Percentiles rank a stretch among this genome's conserved stretches.
Conservation (phyloP, 2,329 filamentous ascomycete species). For the Fusarium anguioides region DNA sequence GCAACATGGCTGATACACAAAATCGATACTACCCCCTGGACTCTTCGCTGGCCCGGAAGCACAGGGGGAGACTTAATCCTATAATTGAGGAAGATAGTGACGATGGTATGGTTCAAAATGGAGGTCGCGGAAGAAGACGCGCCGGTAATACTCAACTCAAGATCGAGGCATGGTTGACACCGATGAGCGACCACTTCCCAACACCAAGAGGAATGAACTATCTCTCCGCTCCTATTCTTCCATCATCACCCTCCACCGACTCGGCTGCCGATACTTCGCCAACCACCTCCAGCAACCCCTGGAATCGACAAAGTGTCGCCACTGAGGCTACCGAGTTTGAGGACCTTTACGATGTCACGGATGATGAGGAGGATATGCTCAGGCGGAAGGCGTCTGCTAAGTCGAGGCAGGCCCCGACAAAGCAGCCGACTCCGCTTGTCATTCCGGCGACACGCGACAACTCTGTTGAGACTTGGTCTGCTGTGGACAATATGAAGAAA, state of each 20-base stretch:
- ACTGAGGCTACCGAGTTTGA: constrained; percentile 81
- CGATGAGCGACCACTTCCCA: constrained; percentile 74
- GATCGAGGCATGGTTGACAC: constrained; percentile 69
- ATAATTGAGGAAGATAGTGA: constrained; percentile 70
- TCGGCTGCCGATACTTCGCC: constrained; percentile 66
- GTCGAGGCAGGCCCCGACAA: constrained; percentile 56
- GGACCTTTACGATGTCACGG: constrained; percentile 87
- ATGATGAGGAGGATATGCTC: constrained; percentile 70
- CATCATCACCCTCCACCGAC: constrained; percentile 68
- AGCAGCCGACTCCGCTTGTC: constrained; percentile 58
- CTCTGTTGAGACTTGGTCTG: constrained; percentile 57
- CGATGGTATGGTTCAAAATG: constrained; percentile 46
- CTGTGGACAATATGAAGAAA: constrained; percentile 58
- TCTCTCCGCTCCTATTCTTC: constrained; percentile 70
- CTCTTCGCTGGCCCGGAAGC: constrained; percentile 67
- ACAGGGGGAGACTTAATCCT: constrained; percentile 68
- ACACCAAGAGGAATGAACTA: constrained; percentile 76
- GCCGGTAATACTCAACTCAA: constrained; percentile 57
- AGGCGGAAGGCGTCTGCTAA: constrained; percentile 48
- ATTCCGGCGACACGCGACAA: constrained; percentile 59
- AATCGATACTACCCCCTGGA: constrained; percentile 58
- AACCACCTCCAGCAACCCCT: constrained; percentile 66
- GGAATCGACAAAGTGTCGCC: constrained; percentile 72
- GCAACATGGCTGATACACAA: constrained; percentile 60
- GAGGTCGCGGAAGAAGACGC: constrained; percentile 43